Conservation (phyloP, 805 yeast species). For the Ogataea polymorpha region DNA sequence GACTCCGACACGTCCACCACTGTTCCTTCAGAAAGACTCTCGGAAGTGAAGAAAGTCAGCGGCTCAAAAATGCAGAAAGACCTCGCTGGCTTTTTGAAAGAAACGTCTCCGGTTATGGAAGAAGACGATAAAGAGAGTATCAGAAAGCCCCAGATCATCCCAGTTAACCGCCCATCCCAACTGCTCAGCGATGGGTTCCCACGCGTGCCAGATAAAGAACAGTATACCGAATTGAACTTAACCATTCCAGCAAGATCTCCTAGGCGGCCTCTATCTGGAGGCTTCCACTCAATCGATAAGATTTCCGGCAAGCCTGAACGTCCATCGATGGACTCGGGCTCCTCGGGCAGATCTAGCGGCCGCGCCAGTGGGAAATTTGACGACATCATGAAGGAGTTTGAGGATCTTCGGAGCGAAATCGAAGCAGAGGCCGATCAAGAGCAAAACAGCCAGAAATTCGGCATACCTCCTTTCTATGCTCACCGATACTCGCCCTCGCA, state of each 20-base stretch:
- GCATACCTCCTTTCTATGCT: neutral
- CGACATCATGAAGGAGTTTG: slow-evolving; percentile 33
- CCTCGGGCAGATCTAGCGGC: slow-evolving; percentile 10
- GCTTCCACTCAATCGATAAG: slow-evolving; percentile 5
- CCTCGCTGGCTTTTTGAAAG: slow-evolving; percentile 10
- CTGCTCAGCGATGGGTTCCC: slow-evolving; percentile 7
- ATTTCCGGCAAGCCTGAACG: neutral
- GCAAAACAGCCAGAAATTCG: neutral
- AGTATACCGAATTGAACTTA: slow-evolving; percentile 23
- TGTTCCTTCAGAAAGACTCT: slow-evolving; percentile 16
- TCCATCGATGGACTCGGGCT: slow-evolving; percentile 4
- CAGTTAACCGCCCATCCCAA: slow-evolving; percentile 13
- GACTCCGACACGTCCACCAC: slow-evolving; percentile 8
- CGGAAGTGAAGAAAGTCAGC: slow-evolving; percentile 20
- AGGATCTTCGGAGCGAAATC: slow-evolving; percentile 27
- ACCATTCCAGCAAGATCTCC: slow-evolving; percentile 33
- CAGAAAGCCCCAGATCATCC: slow-evolving; percentile 17
- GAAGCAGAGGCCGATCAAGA: slow-evolving; percentile 19
- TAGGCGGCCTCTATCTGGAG: slow-evolving; percentile 25
- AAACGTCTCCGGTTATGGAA: slow-evolving; percentile 18
- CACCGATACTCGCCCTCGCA: slow-evolving; percentile 11
- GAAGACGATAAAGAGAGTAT: slow-evolving; percentile 25
- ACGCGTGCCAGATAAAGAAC: slow-evolving; percentile 27
- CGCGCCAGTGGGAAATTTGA: slow-evolving; percentile 28
- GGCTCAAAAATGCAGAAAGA: slow-evolving; percentile 14